Conservation (phyloP, 306 rosid genomes). For the Elaeagnus macrophylla region DNA sequence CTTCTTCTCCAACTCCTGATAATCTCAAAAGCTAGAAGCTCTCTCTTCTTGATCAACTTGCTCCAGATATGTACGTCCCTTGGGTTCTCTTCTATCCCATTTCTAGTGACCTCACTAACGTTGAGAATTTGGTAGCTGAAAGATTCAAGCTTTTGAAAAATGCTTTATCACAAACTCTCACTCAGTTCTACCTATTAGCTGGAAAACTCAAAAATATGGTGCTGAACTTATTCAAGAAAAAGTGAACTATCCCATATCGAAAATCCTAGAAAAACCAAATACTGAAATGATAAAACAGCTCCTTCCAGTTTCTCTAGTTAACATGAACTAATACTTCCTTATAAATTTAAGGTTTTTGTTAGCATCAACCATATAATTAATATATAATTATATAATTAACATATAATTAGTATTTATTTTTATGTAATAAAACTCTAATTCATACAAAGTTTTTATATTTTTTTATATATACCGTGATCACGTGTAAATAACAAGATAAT, state of each 20-base stretch:
- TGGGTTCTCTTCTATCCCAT: constrained; percentile 15
- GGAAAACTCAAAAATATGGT: constrained; percentile 11
- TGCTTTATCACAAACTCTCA: constrained; percentile 1
- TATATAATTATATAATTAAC: too few species aligned
- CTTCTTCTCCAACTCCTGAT: constrained; percentile 14
- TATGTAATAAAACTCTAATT: too few species aligned
- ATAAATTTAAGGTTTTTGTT: too few species aligned
- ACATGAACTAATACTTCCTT: too few species aligned
- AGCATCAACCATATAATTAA: too few species aligned
- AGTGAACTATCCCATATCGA: not conserved
- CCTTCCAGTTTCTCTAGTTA: constrained; percentile 4
- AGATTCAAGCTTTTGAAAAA: constrained; percentile 5
- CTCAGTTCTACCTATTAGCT: constrained; percentile 11
- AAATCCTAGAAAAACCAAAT: constrained; percentile 4
- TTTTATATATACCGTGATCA: too few species aligned
- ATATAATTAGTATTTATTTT: too few species aligned
- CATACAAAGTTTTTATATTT: too few species aligned
- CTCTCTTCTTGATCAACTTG: constrained; percentile 13
- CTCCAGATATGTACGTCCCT: constrained; percentile 10
- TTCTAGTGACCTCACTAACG: not conserved
- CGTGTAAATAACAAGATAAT: too few species aligned
- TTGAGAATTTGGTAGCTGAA: not conserved
- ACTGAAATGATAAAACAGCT: not conserved
- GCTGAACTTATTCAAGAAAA: constrained; percentile 11
- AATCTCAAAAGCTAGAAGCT: constrained; percentile 10